Percentiles rank a stretch among this genome's conserved stretches.
These are phyloP conservation scores for Sporothrix schenckii DNA, from an alignment of 2,329 filamentous ascomycete species.

Conservation along the genomic window DNA sequence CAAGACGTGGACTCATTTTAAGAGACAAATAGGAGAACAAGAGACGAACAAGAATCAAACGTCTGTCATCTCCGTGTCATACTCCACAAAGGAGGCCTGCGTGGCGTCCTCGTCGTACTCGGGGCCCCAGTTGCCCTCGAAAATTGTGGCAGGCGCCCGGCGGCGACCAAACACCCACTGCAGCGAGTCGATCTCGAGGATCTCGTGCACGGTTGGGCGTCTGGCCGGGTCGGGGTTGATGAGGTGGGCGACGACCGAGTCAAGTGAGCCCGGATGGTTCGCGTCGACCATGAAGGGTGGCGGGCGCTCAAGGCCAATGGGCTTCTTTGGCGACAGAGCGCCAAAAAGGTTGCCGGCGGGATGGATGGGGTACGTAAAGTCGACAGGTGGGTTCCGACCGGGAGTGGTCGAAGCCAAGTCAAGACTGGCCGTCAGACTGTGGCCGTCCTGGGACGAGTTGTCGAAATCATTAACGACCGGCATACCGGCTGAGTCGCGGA, in stretches of 20 bases:
- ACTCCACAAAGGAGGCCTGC: slow-evolving; percentile 38
- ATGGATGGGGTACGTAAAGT: slow-evolving; percentile 25
- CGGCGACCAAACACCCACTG: slow-evolving; percentile 78
- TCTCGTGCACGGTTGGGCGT: slow-evolving; percentile 73
- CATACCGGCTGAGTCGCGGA: slow-evolving; percentile 74
- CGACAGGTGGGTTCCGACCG: slow-evolving; percentile 22
- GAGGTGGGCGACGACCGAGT: slow-evolving; percentile 85
- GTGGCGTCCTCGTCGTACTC: slow-evolving; percentile 47
- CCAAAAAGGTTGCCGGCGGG: slow-evolving; percentile 52
- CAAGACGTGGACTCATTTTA: neutral
- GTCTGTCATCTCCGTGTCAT: slow-evolving; percentile 64
- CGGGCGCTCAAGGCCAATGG: slow-evolving; percentile 59
- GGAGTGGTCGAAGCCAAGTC: slow-evolving; percentile 32
- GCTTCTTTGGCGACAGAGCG: slow-evolving; percentile 49
- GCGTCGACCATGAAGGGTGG: slow-evolving; percentile 88
- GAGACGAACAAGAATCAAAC: slow-evolving; percentile 44
- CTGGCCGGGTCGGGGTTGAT: slow-evolving; percentile 72
- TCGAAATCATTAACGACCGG: slow-evolving; percentile 53
- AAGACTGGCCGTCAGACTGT: slow-evolving; percentile 27
- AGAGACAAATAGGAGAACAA: neutral
- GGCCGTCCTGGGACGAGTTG: slow-evolving; percentile 1
- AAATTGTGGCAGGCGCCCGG: slow-evolving; percentile 88
- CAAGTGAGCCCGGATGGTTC: slow-evolving; percentile 72
- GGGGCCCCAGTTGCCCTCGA: slow-evolving; percentile 94
- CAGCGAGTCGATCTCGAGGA: slow-evolving; percentile 73